phyloP scores from a whole-genome alignment of 371 early-diverging fungal genomes.

The Actinomortierella ambigua region DNA sequence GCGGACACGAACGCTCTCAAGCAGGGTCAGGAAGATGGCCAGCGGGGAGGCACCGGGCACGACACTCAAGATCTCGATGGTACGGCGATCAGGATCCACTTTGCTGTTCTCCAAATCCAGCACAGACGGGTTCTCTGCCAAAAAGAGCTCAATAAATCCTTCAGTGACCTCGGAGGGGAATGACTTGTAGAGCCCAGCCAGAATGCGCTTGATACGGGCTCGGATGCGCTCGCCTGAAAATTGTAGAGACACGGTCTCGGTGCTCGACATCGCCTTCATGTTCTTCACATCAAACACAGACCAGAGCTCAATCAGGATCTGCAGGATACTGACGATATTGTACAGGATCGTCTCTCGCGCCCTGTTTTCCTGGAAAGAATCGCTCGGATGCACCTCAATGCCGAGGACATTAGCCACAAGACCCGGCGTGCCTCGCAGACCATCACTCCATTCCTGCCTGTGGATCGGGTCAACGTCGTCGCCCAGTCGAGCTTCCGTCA shows the following conservation, averaged over 20 bases:
- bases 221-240: conserved; percentile 59
- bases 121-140: conserved; percentile 59
- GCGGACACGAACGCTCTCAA: conserved; percentile 61
- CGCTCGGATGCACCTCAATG: conserved; percentile 38
- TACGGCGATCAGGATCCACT: conserved; percentile 42
- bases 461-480: conserved; percentile 32
- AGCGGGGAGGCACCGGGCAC: conserved; percentile 61
- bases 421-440: conserved; percentile 32
- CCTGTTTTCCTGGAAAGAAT: conserved; percentile 45
- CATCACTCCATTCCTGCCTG: conserved; percentile 42
- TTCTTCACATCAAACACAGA: conserved; percentile 49
- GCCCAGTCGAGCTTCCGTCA: conserved; percentile 53
- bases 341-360: conserved; percentile 57
- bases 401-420: conserved; percentile 38
- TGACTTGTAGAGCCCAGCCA: conserved; percentile 63
- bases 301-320: conserved; percentile 60
- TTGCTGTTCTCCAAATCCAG: conserved; percentile 33
- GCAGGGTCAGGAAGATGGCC: conserved; percentile 56
- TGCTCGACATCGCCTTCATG: conserved; percentile 36
- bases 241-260: conserved; percentile 49
- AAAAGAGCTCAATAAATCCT: conserved; percentile 65
- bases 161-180: conserved; percentile 66
- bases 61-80: conserved; percentile 54
- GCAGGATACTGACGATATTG: conserved; percentile 58
- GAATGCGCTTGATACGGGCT: conserved; percentile 54